Conservation (phyloP, 2,329 filamentous ascomycete genomes). For the Corniculantispora saksenae region DNA sequence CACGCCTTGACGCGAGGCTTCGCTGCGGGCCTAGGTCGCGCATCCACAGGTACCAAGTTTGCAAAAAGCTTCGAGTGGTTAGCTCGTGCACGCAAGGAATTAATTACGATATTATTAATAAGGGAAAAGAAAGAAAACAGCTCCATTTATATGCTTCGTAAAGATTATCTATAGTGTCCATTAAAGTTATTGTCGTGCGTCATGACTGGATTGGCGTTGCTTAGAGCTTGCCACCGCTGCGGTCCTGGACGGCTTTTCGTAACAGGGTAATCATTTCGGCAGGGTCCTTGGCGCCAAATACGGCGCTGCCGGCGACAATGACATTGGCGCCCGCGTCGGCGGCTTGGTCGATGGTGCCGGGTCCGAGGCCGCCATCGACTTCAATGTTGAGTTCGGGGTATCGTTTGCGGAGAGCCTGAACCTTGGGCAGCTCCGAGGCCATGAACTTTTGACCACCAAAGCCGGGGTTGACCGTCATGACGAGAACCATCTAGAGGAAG, state of each 20-base stretch:
- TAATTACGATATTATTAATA: conserved; percentile 4
- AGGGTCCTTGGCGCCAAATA: conserved; percentile 90
- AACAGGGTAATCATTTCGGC: conserved; percentile 82
- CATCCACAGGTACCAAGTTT: too few relatives aligned
- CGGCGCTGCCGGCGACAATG: conserved; percentile 93
- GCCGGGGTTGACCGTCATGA: conserved; percentile 97
- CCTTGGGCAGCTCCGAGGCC: conserved; percentile 92
- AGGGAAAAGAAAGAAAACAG: background rate
- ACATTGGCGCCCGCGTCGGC: conserved; percentile 96
- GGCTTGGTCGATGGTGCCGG: conserved; percentile 87
- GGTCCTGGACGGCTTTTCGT: conserved; percentile 73
- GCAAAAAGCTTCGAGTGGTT: background rate
- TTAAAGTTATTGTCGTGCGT: background rate
- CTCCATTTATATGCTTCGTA: conserved; percentile 11
- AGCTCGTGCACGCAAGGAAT: background rate
- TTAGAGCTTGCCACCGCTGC: conserved; percentile 40
- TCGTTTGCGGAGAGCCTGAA: conserved; percentile 74
- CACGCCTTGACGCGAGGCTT: too few relatives aligned
- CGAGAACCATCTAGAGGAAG: conserved; percentile 78
- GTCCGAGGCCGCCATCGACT: conserved; percentile 89
- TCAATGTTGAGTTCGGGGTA: conserved; percentile 97
- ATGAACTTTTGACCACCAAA: conserved; percentile 99
- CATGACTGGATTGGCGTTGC: background rate
- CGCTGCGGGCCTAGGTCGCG: too few relatives aligned
- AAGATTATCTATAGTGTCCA: background rate